Percentiles rank a stretch among this genome's conserved stretches.
phyloP scores from a whole-genome alignment of 2,329 filamentous ascomycete genomes.

The Arthrobotrys sinensis region DNA sequence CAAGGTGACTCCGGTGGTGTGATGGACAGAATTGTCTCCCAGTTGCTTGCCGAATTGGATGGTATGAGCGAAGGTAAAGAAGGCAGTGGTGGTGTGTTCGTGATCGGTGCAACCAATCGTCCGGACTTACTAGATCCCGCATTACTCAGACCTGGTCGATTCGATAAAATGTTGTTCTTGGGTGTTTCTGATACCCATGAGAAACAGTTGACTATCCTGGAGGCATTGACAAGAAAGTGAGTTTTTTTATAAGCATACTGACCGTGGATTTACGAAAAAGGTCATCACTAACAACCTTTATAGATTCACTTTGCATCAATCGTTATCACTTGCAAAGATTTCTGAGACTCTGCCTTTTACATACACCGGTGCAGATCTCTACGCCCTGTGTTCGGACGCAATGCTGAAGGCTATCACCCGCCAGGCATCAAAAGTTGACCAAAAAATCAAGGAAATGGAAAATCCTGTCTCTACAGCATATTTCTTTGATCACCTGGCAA shows the following conservation, averaged over 20 bases:
- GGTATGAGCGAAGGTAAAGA: slow-evolving; percentile 96
- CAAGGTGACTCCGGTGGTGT: slow-evolving; percentile 97
- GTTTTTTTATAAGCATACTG: too few species aligned
- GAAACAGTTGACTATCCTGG: slow-evolving; percentile 93
- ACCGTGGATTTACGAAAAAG: neutral
- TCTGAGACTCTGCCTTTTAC: slow-evolving; percentile 88
- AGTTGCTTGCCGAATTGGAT: slow-evolving; percentile 93
- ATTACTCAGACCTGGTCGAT: slow-evolving; percentile 87
- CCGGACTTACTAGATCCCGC: slow-evolving; percentile 94
- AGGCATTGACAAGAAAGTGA: slow-evolving; percentile 93
- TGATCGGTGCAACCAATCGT: slow-evolving; percentile 95
- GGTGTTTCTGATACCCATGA: slow-evolving; percentile 97
- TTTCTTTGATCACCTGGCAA: slow-evolving; percentile 95
- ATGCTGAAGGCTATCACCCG: slow-evolving; percentile 99
- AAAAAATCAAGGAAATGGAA: slow-evolving; percentile 77
- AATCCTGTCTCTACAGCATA: slow-evolving; percentile 83
- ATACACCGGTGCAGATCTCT: slow-evolving; percentile 97
- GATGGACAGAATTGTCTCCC: slow-evolving; percentile 97
- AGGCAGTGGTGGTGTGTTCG: slow-evolving; percentile 86
- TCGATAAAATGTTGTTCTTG: slow-evolving; percentile 98
- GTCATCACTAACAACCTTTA: slow-evolving; percentile 49
- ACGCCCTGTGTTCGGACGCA: slow-evolving; percentile 95
- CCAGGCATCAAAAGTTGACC: slow-evolving; percentile 85
- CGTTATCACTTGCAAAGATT: slow-evolving; percentile 81
- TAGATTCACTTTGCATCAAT: slow-evolving; percentile 87